A percentile compares a stretch with the other conserved stretches of the same genome.
These are phyloP conservation scores for Pythium myriotylum DNA, from an alignment of 352 stramenopile species.

Conservation along the genomic window DNA sequence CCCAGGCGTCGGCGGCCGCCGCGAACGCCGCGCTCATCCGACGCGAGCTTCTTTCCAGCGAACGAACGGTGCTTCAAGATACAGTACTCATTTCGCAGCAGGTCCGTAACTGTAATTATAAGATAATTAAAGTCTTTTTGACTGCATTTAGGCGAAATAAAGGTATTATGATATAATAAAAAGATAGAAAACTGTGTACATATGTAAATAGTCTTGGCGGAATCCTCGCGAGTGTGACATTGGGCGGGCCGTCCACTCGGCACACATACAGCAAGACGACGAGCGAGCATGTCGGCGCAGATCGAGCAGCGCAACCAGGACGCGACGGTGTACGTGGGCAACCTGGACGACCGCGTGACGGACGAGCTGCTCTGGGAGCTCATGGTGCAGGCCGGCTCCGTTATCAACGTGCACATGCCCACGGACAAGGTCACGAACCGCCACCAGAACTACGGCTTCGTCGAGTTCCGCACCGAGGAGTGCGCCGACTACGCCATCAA, in stretches of 20 bases:
- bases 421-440: constrained; percentile 97
- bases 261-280: not conserved
- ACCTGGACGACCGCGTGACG: constrained; percentile 94
- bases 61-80: constrained; percentile 3
- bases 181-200: too few relatives aligned
- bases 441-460: constrained; percentile 98
- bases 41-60: not conserved
- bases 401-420: constrained; percentile 98
- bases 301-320: constrained; percentile 94
- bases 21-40: constrained; percentile 34
- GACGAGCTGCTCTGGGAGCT: constrained; percentile 98
- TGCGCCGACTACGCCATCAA: constrained; percentile 99
- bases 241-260: not conserved
- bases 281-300: constrained; percentile 61
- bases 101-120: not conserved
- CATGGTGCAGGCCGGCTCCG: constrained; percentile 93
- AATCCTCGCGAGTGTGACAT: not conserved
- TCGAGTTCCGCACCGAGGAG: constrained; percentile 97
- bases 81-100: not conserved
- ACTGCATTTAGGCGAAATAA: too few relatives aligned
- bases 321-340: constrained; percentile 98
- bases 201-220: not conserved
- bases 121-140: not conserved
- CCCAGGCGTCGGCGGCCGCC: constrained; percentile 41
- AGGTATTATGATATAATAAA: too few relatives aligned